phyloP scores from a whole-genome alignment of 2,329 filamentous ascomycete genomes.

The Fusarium concolor region DNA sequence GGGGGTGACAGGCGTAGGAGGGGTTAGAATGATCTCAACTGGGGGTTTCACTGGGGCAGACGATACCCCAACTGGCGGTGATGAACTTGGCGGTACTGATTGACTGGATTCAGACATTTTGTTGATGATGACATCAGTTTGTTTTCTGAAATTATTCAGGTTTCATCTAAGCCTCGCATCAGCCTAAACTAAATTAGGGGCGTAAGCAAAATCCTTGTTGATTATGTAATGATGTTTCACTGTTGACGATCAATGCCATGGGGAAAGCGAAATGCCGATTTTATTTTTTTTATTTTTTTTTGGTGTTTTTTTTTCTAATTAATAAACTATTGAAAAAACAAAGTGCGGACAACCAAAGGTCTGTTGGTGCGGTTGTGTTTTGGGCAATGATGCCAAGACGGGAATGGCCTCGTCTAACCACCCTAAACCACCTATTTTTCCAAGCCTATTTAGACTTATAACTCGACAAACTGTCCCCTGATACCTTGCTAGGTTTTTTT shows the following conservation, averaged over 20 bases:
- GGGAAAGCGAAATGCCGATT: background rate
- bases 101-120: conserved; percentile 5
- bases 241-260: background rate
- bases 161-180: background rate
- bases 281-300: too few relatives aligned
- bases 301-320: too few relatives aligned
- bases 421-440: too few relatives aligned
- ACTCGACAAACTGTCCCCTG: too few relatives aligned
- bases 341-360: too few relatives aligned
- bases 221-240: conserved; percentile 18
- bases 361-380: background rate
- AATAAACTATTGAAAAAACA: too few relatives aligned
- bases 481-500: too few relatives aligned
- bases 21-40: conserved; percentile 36
- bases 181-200: background rate
- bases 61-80: background rate
- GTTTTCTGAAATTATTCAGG: background rate
- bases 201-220: conserved; percentile 23
- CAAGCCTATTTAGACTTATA: too few relatives aligned
- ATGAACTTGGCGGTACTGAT: background rate
- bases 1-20: conserved; percentile 29
- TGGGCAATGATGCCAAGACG: background rate
- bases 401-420: too few relatives aligned
- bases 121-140: background rate
- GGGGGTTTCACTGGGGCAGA: background rate